These are phyloP conservation scores for Chaetomium fimeti DNA, from an alignment of 495 filamentous ascomycete genomes.

Conservation along the genomic window DNA sequence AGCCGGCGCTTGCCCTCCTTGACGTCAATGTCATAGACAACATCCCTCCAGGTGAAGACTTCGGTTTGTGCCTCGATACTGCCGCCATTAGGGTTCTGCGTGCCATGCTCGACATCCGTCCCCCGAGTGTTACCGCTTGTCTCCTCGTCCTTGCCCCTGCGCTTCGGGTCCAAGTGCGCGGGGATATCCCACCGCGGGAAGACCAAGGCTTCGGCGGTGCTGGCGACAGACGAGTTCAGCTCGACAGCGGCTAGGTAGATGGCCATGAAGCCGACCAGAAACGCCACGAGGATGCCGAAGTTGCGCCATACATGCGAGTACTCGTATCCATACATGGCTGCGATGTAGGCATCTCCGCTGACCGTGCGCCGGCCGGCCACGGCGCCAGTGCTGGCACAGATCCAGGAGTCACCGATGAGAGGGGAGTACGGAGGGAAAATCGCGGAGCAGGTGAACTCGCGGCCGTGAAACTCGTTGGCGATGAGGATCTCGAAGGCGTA, in stretches of 20 bases:
- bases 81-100: constrained; percentile 33
- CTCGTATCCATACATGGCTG: constrained; percentile 56
- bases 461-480: constrained; percentile 66
- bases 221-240: constrained; percentile 47
- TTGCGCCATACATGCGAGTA: constrained; percentile 73
- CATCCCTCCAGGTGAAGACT: constrained; percentile 61
- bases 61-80: constrained; percentile 50
- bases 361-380: constrained; percentile 52
- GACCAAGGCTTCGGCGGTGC: constrained; percentile 36
- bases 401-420: constrained; percentile 47
- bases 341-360: constrained; percentile 61
- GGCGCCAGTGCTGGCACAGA: constrained; percentile 52
- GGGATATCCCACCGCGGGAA: constrained; percentile 35
- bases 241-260: constrained; percentile 60
- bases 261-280: constrained; percentile 65
- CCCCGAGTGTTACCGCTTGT: constrained; percentile 25
- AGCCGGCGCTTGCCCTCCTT: constrained; percentile 58
- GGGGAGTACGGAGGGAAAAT: constrained; percentile 47
- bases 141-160: constrained; percentile 37
- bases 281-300: constrained; percentile 70
- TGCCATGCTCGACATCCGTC: constrained; percentile 4
- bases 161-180: constrained; percentile 20
- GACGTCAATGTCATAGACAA: constrained; percentile 63
- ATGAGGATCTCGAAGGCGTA: constrained; percentile 74
- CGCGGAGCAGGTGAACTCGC: constrained; percentile 41